Evolutionary conservation across 352 stramenopile genomes (phyloP), one percentile per base, ranked within the genome.

Genomic region (Globisporangium yorkense): DNA sequence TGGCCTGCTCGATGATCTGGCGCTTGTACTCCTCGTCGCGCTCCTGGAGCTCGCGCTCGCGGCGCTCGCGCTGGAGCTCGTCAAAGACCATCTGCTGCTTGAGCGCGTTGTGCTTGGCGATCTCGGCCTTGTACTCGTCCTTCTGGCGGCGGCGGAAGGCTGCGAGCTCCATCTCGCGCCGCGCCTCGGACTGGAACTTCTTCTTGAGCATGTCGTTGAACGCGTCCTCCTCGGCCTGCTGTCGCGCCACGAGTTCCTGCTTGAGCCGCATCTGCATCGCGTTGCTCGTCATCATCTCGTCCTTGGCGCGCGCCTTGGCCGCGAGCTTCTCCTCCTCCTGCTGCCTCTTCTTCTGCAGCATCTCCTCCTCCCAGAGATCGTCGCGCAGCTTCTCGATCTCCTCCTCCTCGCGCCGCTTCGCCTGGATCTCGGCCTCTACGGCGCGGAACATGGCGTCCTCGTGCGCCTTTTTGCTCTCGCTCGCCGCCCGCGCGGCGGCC

Each of bases 341-440:
- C 29, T 78, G 74, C 27, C 60, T 61, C 39, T 88, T 89, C 68
- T 87, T 87, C 57, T 87, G 72, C 33, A 86, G 71, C 41, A 96
- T 64, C 58, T 97, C 91, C 62, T 97, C 88, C 56, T 96, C 88
- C 89, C 89, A 98, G n/a, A 97, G 71, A 56, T 97, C 78, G 66
- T 96, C 85, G 33, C 89, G 87, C 24, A 97, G 71, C 20, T 62
- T 70, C 60, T 94, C 79, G 68, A 95, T 89, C 63, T 97, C 89
- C 59, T 96, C 74, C n/a, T 96, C 89, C 31, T 88, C 73, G 45
- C 87, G 70, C 56, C 69, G 78, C 65, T 93, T 85, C 31, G 76
- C 74, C 54, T 89, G 72, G 59, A 94, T 96, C 66, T 97, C 85
- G 43, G 81, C 75, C 56, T 96, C 84, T 21, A 97, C 82, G 3